Base-by-base conservation (phyloP, 371 early-diverging fungal genomes). In the Actinomortierella ambigua region DNA sequence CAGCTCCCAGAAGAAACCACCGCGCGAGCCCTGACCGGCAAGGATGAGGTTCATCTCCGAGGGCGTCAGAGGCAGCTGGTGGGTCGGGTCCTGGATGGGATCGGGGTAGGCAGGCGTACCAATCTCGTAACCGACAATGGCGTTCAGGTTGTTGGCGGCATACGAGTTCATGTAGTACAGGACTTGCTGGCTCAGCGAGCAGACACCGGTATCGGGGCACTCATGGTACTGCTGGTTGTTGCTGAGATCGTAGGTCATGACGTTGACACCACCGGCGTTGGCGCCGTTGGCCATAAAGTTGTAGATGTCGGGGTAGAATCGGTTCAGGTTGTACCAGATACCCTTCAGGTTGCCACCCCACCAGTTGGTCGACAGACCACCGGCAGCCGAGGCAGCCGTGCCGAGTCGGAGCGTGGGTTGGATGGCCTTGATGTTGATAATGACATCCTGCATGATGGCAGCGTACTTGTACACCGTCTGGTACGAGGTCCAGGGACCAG, bases 261-360 rank as follows among this genome's bases (percentile, higher is more conserved):
- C 64, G 57, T 73, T 73, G 58, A 73, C 64, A 49, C 75, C 75
- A 42, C 75, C 75, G n/a, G 56, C 57, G 51, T 73, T 73, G 61
- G 54, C 23, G 7, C 54, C 54, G 18, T 40, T 1, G 24, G 73
- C 53, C 22, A 73, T 53, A 27, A 60, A 67, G 61, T 51, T 63
- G 64, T 67, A 73, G 49, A 66, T n/a, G 14, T 73, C 75, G 17
- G 75, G 67, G 47, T 67, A 73, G 63, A 63, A 73, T 54, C 57
- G 55, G 64, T 57, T 26, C 27, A 60, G 4, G 54, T 56, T 48
- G 64, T 73, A 73, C 75, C 75, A 73, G 49, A 73, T 73, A 63
- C 67, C 67, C 75, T 73, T 73, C 42, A 73, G 64, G 75, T 73
- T 73, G 24, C 75, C 75, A 11, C 75, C 75, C 75, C 75, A 73